Conservation (phyloP, 2,329 filamentous ascomycete genomes). For the Zarea fungicola region DNA sequence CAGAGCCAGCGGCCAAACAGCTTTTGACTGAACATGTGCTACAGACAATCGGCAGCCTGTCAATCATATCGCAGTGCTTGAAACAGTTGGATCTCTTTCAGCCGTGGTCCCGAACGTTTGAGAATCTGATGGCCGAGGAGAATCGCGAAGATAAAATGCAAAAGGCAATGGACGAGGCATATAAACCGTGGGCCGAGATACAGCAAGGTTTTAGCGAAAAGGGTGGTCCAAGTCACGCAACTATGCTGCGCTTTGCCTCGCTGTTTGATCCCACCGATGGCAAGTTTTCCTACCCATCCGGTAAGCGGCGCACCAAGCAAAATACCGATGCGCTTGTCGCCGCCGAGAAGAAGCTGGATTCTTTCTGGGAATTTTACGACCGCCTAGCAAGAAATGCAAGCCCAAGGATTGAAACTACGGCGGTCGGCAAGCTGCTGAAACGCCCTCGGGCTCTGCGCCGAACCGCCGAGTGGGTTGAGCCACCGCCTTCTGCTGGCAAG, state of each 20-base stretch:
- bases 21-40: constrained; percentile 34
- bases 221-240: too few relatives aligned
- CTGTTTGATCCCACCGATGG: constrained; percentile 30
- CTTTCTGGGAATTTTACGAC: constrained; percentile 39
- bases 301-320: constrained; percentile 40
- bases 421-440: constrained; percentile 25
- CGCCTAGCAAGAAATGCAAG: background rate
- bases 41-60: constrained; percentile 36
- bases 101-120: constrained; percentile 42
- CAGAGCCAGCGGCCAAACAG: constrained; percentile 28
- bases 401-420: constrained; percentile 20
- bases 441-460: constrained; percentile 35
- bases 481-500: constrained; percentile 13
- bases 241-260: constrained; percentile 12
- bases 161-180: constrained; percentile 20
- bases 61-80: constrained; percentile 39
- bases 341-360: constrained; percentile 44
- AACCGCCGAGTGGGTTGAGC: constrained; percentile 44
- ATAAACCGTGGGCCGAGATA: constrained; percentile 15
- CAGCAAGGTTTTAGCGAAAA: constrained; percentile 16
- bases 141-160: constrained; percentile 8
- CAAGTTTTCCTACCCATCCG: constrained; percentile 38
- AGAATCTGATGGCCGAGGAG: constrained; percentile 22
- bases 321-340: constrained; percentile 38
- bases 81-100: constrained; percentile 41